Evolutionary conservation across 257 asterid species (phyloP).

Genomic region (Nicotiana tomentosiformis): DNA sequence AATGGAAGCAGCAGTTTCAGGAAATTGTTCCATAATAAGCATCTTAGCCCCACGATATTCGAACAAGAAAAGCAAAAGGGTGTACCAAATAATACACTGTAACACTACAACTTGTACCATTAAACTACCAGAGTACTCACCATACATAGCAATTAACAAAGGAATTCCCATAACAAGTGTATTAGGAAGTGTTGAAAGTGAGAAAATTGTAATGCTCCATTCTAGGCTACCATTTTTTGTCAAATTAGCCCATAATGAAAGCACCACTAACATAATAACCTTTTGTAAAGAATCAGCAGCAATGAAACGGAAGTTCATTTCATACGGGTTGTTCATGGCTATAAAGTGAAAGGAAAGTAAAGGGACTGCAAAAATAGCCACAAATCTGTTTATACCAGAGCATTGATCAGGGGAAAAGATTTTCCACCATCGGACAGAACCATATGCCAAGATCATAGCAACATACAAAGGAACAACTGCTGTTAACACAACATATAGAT

Average conservation of each 20-base stretch:
- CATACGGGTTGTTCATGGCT: constrained; percentile 61
- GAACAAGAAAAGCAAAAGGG: constrained; percentile 64
- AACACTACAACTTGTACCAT: constrained; percentile 90
- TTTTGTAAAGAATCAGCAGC: constrained; percentile 88
- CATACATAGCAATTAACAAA: constrained; percentile 76
- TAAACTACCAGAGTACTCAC: constrained; percentile 50
- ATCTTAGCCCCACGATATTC: constrained; percentile 83
- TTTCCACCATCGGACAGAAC: constrained; percentile 97
- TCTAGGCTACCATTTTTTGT: constrained; percentile 70
- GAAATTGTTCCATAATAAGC: constrained; percentile 81
- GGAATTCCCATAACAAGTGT: constrained; percentile 96
- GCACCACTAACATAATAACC: constrained; percentile 60
- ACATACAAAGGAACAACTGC: constrained; percentile 85
- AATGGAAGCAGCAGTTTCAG: constrained; percentile 84
- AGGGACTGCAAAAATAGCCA: constrained; percentile 86
- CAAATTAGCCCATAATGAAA: constrained; percentile 58
- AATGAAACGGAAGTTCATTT: constrained; percentile 74
- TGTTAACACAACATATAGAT: constrained; percentile 70
- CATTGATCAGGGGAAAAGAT: constrained; percentile 93
- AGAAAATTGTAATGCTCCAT: constrained; percentile 85
- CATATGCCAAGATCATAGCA: constrained; percentile 92
- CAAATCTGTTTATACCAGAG: constrained; percentile 90
- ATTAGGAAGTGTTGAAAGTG: constrained; percentile 80
- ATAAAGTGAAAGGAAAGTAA: constrained; percentile 86
- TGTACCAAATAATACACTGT: constrained; percentile 91